Conservation (phyloP, 2,329 filamentous ascomycete genomes). For the Paraphoma chrysanthemicola region DNA sequence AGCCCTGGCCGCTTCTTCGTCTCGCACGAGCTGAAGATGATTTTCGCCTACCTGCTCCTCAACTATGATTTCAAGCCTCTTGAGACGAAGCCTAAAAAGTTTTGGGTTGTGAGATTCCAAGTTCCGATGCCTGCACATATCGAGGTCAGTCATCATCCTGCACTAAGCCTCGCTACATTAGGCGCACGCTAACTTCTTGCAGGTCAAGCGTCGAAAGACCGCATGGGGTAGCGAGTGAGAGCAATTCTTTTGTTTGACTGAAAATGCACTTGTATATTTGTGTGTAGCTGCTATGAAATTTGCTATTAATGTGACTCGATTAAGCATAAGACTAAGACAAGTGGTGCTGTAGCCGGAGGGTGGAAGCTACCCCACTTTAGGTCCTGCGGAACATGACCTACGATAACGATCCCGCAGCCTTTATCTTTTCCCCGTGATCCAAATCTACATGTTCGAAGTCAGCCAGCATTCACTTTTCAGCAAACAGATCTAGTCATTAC, state of each 20-base stretch:
- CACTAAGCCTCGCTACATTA: neutral
- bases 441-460: neutral
- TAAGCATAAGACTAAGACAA: no score
- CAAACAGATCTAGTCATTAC: neutral
- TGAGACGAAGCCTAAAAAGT: slow-evolving; percentile 25
- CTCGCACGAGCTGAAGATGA: slow-evolving; percentile 47
- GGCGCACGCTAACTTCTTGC: neutral
- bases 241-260: neutral
- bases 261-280: neutral
- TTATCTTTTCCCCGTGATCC: neutral
- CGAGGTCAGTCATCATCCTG: neutral
- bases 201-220: slow-evolving; percentile 11
- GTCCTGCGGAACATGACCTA: no score
- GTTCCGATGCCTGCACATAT: slow-evolving; percentile 12
- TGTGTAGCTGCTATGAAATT: no score
- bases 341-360: no score
- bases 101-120: slow-evolving; percentile 21
- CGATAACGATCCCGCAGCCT: no score
- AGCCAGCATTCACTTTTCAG: no score
- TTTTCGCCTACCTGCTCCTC: slow-evolving; percentile 45
- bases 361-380: neutral
- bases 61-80: slow-evolving; percentile 47
- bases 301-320: no score
- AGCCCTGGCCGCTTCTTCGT: slow-evolving; percentile 50
- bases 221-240: slow-evolving; percentile 5